Conservation (phyloP, 2,329 filamentous ascomycete genomes). For the Anisogramma anomala region DNA sequence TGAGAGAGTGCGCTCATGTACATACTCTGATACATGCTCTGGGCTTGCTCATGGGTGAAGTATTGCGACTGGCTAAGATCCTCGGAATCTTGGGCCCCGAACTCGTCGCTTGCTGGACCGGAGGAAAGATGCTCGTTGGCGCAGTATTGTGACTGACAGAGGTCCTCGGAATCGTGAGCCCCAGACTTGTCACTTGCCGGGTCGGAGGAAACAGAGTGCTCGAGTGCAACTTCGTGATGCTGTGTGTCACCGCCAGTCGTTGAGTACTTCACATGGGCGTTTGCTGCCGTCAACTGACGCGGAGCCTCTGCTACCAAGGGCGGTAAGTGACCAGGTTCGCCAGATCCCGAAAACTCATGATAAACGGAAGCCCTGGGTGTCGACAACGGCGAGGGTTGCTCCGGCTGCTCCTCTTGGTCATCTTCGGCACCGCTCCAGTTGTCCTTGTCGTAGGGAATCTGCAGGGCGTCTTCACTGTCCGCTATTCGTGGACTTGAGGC, state of each 20-base stretch:
- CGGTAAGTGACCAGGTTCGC: conserved; percentile 3
- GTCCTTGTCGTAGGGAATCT: conserved; percentile 43
- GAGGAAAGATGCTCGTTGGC: conserved; percentile 56
- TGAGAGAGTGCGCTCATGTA: conserved; percentile 66
- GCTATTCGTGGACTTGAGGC: conserved; percentile 25
- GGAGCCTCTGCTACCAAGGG: conserved; percentile 19
- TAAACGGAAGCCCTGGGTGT: conserved; percentile 45
- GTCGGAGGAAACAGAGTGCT: conserved; percentile 17
- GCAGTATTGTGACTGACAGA: conserved; percentile 54
- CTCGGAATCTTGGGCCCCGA: conserved; percentile 25
- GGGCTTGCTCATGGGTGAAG: conserved; percentile 68
- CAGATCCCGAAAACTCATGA: conserved; percentile 22
- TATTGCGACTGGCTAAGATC: conserved; percentile 51
- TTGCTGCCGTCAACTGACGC: conserved; percentile 18
- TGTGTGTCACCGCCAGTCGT: not conserved
- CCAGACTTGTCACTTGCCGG: conserved; percentile 21
- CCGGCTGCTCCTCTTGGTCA: conserved; percentile 24
- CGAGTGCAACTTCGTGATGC: not conserved
- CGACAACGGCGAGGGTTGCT: conserved; percentile 25
- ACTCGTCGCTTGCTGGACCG: conserved; percentile 18
- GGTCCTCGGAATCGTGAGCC: conserved; percentile 31
- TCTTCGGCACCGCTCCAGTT: conserved; percentile 25
- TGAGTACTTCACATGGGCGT: not conserved
- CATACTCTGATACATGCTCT: conserved; percentile 85
- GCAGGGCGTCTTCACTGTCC: conserved; percentile 45